A percentile compares a stretch with the other conserved stretches of the same genome.
These are phyloP conservation scores for Ganoderma multipileum DNA, from an alignment of 1,284 basidiomycete species.

Conservation along the genomic window DNA sequence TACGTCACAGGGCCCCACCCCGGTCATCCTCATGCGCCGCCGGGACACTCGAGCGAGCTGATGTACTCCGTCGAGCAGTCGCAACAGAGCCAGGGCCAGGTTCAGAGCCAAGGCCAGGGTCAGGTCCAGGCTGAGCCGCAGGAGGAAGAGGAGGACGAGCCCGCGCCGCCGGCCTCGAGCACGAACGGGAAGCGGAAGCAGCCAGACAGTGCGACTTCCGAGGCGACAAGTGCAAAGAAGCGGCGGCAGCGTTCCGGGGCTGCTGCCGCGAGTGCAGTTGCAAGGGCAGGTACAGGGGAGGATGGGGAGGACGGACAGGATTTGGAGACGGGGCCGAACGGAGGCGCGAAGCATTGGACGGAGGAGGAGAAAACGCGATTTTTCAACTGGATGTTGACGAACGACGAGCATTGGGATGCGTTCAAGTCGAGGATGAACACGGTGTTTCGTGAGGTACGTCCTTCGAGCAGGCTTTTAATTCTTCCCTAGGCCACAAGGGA, in stretches of 20 bases:
- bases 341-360: conserved; percentile 80
- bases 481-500: neutral
- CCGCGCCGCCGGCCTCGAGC: conserved; percentile 13
- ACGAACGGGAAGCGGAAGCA: conserved; percentile 30
- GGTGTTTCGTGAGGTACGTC: conserved; percentile 72
- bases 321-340: conserved; percentile 35
- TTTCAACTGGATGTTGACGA: conserved; percentile 78
- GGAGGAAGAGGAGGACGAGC: conserved; percentile 16
- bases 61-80: conserved; percentile 17
- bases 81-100: conserved; percentile 4
- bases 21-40: conserved; percentile 8
- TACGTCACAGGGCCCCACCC: conserved; percentile 21
- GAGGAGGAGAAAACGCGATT: conserved; percentile 78
- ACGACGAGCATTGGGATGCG: conserved; percentile 77
- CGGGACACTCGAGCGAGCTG: conserved; percentile 8
- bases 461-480: too few relatives aligned
- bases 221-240: conserved; percentile 21
- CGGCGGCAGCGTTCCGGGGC: conserved; percentile 21
- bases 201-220: conserved; percentile 19
- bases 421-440: conserved; percentile 80
- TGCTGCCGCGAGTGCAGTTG: neutral
- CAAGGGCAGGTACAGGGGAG: conserved; percentile 6
- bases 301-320: conserved; percentile 33
- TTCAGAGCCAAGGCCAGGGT: conserved; percentile 7
- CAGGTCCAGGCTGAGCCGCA: conserved; percentile 3